Evolutionary conservation across 1,284 basidiomycete genomes (phyloP), one percentile per base, ranked within the genome.

Genomic region (Cutaneotrichosporon cyanovorans): DNA sequence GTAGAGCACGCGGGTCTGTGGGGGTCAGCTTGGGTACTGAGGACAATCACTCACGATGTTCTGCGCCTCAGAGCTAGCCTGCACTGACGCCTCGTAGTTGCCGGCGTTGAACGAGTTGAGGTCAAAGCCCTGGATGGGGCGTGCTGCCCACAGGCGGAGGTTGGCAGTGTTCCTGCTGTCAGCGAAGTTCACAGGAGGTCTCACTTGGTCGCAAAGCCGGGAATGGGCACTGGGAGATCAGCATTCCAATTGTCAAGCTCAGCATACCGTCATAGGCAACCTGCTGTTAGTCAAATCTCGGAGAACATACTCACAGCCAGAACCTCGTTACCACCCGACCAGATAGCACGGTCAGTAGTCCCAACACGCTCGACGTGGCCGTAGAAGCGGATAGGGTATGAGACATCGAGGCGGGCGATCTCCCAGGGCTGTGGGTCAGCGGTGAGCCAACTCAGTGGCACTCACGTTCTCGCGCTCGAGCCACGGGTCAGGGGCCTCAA

Each of bases 401-500:
- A 75, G 33, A 90, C 85, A 61, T 93, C 89, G 41, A 86, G 75
- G 40, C 89, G 83, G 14, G 83, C 80, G 36, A 93, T 80, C 74
- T 92, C 88, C 88, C 87, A 77, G 21, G 73, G 73, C 61, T 72
- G 54, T 14, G 11, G n/a, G 46, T 53, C 21, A 53, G 55, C 36
- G 23, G 8, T 16, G 9, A 4, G 14, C 8, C 33, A 36, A 7
- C 5, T n/a, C 12, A 7, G 32, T 12, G 4, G 20, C 11, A 54
- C 62, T 46, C 28, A 87, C 37, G 69, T 88, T 90, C 61, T 85
- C 82, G 60, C 85, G 76, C 50, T 87, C 83, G 33, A 93, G 76
- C 89, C 89, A 93, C 53, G 89, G 88, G 70, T 93, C 90, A 9
- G 89, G 88, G 21, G 87, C 88, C 75, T 91, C 87, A 6, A 91